Evolutionary conservation across 164 flowering plant genomes (phyloP).

Genomic region (grape (Vitis vinifera)): DNA sequence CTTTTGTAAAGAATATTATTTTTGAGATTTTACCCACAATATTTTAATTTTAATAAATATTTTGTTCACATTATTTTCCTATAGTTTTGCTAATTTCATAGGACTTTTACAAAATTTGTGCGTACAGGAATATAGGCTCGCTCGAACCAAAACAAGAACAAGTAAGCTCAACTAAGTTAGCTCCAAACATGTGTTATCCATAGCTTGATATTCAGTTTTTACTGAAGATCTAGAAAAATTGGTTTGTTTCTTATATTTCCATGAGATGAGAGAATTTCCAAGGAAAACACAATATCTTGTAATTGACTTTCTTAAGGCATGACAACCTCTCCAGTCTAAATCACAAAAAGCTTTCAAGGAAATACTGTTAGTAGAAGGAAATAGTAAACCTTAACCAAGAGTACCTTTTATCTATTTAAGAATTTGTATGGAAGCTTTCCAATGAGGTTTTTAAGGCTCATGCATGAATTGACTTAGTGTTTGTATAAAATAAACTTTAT

Average conservation of each 20-base stretch:
- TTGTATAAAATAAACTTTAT: neutral
- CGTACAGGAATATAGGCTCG: no score
- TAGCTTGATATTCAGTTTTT: neutral
- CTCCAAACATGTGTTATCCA: neutral
- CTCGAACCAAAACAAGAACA: no score
- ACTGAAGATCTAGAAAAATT: neutral
- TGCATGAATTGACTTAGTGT: constrained; percentile 1
- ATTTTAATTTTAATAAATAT: no score
- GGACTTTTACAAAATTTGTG: no score
- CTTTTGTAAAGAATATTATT: no score
- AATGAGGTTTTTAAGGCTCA: neutral
- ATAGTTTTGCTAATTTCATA: no score
- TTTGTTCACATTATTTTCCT: no score
- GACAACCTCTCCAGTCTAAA: constrained; percentile 1
- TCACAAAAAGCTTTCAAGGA: neutral
- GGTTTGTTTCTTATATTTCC: neutral
- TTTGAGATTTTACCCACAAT: no score
- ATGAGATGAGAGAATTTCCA: neutral
- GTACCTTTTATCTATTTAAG: constrained; percentile 1
- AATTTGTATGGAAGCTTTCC: neutral
- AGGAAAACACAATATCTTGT: constrained; percentile 2
- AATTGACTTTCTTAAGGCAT: neutral
- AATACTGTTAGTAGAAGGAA: neutral
- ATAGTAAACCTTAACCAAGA: neutral
- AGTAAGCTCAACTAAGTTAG: neutral